Conservation (phyloP, 495 filamentous ascomycete species). For the Choiromyces venosus region DNA sequence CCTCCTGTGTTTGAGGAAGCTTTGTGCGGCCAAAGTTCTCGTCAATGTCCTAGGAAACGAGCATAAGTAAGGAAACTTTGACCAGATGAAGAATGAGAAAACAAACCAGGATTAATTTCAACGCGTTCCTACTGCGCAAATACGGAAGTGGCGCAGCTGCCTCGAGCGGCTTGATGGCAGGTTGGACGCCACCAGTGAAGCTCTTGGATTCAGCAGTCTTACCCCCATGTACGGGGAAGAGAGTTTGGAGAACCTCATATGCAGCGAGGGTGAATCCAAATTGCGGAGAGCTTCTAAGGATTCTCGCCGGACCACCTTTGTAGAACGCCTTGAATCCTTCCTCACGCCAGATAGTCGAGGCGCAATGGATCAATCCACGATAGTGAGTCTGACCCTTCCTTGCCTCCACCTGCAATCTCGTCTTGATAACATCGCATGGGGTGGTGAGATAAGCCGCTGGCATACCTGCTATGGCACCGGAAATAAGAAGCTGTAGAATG, state of each 20-base stretch:
- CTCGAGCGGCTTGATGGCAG: conserved; percentile 45
- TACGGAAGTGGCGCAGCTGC: conserved; percentile 67
- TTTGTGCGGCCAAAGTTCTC: conserved; percentile 72
- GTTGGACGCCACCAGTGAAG: conserved; percentile 43
- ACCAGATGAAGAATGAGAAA: background rate
- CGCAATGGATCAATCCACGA: conserved; percentile 79
- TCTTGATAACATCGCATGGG: conserved; percentile 98
- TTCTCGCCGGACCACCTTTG: conserved; percentile 93
- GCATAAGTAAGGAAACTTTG: conserved; percentile 4
- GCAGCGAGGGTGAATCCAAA: conserved; percentile 95
- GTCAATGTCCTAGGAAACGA: conserved; percentile 60
- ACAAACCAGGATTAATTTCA: conserved; percentile 76
- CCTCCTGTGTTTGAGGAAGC: conserved; percentile 53
- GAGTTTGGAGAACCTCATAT: conserved; percentile 83
- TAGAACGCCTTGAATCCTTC: conserved; percentile 96
- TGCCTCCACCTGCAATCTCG: conserved; percentile 91
- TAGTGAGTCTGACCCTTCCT: conserved; percentile 88
- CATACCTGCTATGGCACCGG: conserved; percentile 97
- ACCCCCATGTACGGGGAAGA: conserved; percentile 72
- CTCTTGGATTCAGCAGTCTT: conserved; percentile 47
- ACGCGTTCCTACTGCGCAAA: conserved; percentile 81
- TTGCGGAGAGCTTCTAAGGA: conserved; percentile 87
- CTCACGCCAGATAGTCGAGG: conserved; percentile 72
- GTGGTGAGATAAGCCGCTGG: conserved; percentile 96
- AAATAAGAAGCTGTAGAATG: conserved; percentile 83